Base-by-base conservation (phyloP, 108 stramenopile species). In the Nannochloropsis salina region DNA sequence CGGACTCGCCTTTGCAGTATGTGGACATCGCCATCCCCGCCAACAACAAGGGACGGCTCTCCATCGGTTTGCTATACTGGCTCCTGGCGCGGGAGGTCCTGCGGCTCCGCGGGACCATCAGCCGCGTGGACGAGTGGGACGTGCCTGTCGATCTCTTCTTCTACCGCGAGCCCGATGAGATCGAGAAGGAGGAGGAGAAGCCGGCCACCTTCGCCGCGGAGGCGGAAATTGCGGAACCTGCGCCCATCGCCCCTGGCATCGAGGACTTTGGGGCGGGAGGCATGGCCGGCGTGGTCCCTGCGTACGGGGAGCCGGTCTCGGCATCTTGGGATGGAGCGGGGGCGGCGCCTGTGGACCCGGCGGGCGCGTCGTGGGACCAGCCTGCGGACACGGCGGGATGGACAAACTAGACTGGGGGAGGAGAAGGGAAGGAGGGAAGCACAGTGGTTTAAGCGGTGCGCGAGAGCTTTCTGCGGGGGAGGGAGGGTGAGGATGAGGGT, bases 1-100 rank as follows among this genome's bases (percentile, higher is more conserved):
- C 96, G 44, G 99, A 99, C 92, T 98, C 98, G 84, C 99, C 99
- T 82, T 93, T 99, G 80, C 96, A 97, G 91, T 95, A 94, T 90
- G 95, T 99, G 61, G 99, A 99, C 91, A 93, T 98, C 88, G 99
- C 99, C 91, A 99, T 99, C 89, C 99, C 99, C 74, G 96, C 95
- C 89, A 99, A 99, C 97, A 99, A 99, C 97, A 98, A 98, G 95
- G 98, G 98, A 86, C 98, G 97, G 93, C 95, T 93, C 91, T 97
- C 96, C 87, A 99, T 99, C 88, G 99, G 98, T 88, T 94, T 99
- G 80, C 85, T 98, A 83, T 99, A 99, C 96, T 99, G 98, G 98
- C 92, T 99, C 45, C 94, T 99, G 47, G 95, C 99, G 43, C 94
- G 99, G 89, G 99, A 99, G 91, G 95, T 99, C 83, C 93, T 99